Evolutionary conservation across 768 basidiomycete species (phyloP), one percentile per base, ranked within the genome.

Genomic region (Trametes cinnabarina): DNA sequence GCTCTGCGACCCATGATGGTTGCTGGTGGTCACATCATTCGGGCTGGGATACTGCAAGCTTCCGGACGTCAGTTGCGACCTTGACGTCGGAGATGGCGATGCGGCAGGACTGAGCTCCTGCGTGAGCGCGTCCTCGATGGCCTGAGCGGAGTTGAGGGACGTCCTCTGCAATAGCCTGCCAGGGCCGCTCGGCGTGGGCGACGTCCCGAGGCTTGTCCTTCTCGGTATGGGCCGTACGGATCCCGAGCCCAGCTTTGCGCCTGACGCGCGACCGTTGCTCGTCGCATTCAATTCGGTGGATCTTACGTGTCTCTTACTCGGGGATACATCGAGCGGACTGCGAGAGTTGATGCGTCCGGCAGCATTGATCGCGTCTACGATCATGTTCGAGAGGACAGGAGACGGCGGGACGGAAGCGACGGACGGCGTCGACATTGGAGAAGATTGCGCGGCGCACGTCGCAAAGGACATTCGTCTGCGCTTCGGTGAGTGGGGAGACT

Each of bases 61-160:
- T 30, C 19, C 28, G 17, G n/a, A n/a, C 37, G 34, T 20, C 39
- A 41, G 15, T 25, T 15, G n/a, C 4, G 56, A 5, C 7, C 23
- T 14, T 4, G 44, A 3, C 15, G 22, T 0, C n/a, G 54, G 54
- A 4, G 58, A 63, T 2, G 54, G 54, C 2, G 58, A 63, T 2
- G 40, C 25, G 15, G 25, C 40, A 3, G 40, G 5, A 20, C 44
- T 40, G 35, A 55, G 11, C 1, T 40, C 22, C 53, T 58, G 55
- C 15, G 63, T 64, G 30, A 64, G 58, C 23, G 51, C 56, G 4
- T 56, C 49, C 50, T 64, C 60, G n/a, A 64, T 57, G 8, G 61
- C 63, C 19, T 58, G 60, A 6, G 58, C 53, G 4, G 63, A 64
- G 9, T 30, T 46, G 6, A 51, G 30, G 1, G 63, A 64, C 4